Evolutionary conservation across 768 basidiomycete species (phyloP), one percentile per base, ranked within the genome.

Genomic region (Dacryopinax primogenitus): DNA sequence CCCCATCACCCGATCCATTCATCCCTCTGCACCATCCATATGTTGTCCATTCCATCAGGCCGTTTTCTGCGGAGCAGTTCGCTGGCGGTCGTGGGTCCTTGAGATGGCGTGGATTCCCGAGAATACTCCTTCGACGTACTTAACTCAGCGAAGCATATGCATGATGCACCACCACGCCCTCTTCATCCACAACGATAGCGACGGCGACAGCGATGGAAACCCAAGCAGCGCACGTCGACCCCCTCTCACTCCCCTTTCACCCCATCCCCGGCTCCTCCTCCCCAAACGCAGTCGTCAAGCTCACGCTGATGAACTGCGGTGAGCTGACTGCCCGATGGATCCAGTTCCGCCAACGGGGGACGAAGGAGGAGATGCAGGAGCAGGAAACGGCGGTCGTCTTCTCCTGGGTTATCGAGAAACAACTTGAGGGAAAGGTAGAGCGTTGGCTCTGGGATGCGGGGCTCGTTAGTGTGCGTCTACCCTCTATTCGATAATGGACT

Each of bases 371-470:
- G 33, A 67, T 64, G 15, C 62, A 65, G 21, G 65, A 68, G 21
- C 64, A 64, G 28, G 67, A 68, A 11, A 65, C 30, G 35, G 62
- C 63, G 47, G 33, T 21, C 2, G 33, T 68, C 1, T 69, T 69
- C 7, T 62, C 66, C n/a, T 69, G 65, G 62, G 66, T 65, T 34
- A 68, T 70, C 39, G 44, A 69, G 21, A 64, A 70, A n/a, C 66
- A 69, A 32, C 65, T 70, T 30, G 65, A 64, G 23, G 66, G 67
- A 26, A 37, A 66, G 36, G 63, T 63, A 26, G 51, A 58, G 51
- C 26, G 26, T 15, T 58, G 64, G 1, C 45, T 71, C 1, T 71
- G 67, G 63, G 71, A 71, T 65, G 36, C 69, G 45, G 71, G 71
- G 23, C 26, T 69, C 65, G 71, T 70, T 33, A 64, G 69, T 66